Conservation (phyloP, 768 basidiomycete species). For the Cyclocybe aegerita region DNA sequence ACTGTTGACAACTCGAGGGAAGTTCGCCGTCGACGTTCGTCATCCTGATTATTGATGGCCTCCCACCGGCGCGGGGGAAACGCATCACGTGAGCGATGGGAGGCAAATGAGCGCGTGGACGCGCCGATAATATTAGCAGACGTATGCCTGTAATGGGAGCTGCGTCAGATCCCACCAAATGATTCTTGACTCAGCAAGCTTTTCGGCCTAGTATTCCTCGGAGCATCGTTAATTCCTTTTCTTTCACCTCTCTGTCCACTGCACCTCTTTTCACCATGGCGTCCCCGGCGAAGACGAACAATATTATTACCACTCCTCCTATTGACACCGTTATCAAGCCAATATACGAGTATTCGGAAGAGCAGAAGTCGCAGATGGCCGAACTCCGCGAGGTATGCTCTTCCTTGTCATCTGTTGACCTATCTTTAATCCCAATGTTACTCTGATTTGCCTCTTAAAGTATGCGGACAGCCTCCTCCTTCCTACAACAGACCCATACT, state of each 20-base stretch:
- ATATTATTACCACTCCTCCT: conserved; percentile 56
- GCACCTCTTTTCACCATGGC: not conserved
- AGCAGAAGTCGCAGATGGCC: conserved; percentile 59
- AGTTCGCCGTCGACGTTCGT: too few relatives aligned
- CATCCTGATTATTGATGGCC: too few relatives aligned
- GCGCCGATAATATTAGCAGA: too few relatives aligned
- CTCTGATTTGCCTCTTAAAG: conserved; percentile 32
- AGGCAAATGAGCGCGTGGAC: too few relatives aligned
- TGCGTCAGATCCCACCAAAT: too few relatives aligned
- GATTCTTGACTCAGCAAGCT: too few relatives aligned
- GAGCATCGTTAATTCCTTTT: not conserved
- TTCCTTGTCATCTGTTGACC: not conserved
- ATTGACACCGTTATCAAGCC: conserved; percentile 53
- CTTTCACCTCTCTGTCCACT: not conserved
- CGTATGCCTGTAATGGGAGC: too few relatives aligned
- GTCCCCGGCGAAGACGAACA: not conserved
- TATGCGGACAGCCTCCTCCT: conserved; percentile 66
- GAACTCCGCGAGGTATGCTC: conserved; percentile 58
- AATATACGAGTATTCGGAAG: conserved; percentile 57
- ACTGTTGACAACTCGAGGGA: too few relatives aligned
- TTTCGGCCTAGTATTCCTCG: too few relatives aligned
- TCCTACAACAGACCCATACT: conserved; percentile 67
- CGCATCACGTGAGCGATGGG: too few relatives aligned
- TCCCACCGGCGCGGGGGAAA: too few relatives aligned
- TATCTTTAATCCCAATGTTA: not conserved